Evolutionary conservation across 129 eudicot species (phyloP).

Genomic region (Arctium minus): DNA sequence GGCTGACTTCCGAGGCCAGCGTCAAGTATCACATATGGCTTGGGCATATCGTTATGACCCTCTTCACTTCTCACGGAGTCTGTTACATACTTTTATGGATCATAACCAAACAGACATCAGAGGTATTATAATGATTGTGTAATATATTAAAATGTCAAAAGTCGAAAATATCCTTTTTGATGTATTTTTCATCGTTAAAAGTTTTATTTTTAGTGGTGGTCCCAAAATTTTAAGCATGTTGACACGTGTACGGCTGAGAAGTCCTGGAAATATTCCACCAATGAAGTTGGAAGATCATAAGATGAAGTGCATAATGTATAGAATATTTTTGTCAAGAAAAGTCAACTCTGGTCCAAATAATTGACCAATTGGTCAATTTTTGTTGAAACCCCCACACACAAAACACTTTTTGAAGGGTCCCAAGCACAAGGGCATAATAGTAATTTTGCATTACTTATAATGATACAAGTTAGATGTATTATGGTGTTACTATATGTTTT

Average conservation of each 20-base stretch:
- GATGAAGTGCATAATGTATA: neutral
- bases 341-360: slow-evolving; percentile 22
- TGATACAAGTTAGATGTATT: neutral
- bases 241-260: neutral
- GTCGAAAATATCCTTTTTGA: neutral
- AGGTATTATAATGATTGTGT: slow-evolving; percentile 34
- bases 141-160: neutral
- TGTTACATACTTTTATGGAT: slow-evolving; percentile 66
- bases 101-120: slow-evolving; percentile 42
- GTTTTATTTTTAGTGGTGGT: neutral
- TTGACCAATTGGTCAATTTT: slow-evolving; percentile 8
- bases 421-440: neutral
- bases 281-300: slow-evolving; percentile 18
- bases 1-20: slow-evolving; percentile 74
- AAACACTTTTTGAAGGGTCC: neutral
- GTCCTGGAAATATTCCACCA: slow-evolving; percentile 4
- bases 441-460: neutral
- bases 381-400: slow-evolving; percentile 1
- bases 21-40: slow-evolving; percentile 93
- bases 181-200: neutral
- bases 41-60: slow-evolving; percentile 59
- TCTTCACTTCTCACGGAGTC: slow-evolving; percentile 79
- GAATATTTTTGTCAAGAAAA: slow-evolving; percentile 18
- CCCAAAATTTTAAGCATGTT: neutral
- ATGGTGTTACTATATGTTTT: neutral